Evolutionary conservation across 75 land plant species (phyloP), one percentile per base, ranked within the genome.

Genomic region (Adiantum capillusveneris): DNA sequence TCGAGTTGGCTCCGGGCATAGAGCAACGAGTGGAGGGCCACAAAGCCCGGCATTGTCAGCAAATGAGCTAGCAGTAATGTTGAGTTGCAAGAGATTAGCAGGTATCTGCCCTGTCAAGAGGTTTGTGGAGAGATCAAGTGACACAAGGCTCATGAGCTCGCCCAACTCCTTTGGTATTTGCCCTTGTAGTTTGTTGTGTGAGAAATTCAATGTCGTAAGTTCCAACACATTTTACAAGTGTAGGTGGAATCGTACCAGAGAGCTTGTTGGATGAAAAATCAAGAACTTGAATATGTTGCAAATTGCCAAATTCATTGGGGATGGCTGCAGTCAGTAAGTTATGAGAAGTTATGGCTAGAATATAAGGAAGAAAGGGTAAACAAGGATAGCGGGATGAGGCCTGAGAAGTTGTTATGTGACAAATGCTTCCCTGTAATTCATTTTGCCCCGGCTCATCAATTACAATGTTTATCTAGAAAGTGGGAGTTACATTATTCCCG

Each of bases 51-150:
- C 7, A 9, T 34, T 34, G 37, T 34, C 9, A 5, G 37, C 37
- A 34, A 34, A 34, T 34, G 37, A 34, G 37, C 7, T 5, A 5
- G 37, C 37, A 5, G 7, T 9, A 5, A 34, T 34, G 7, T 34
- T 34, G 37, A 73, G 25, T 25, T 3, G 29, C 21, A 67, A 70
- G 9, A 81, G 22, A 17, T 2, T 17, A 46, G 22, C 2, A 24
- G 84, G 86, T 7, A 83, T 21, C 41, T 60, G 64, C 12, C 86
- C 86, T 20, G 65, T 72, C 25, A 81, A 58, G 25, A 17, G 46
- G 34, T 82, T 82, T 6, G 61, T 53, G 6, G 74, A 75, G 16
- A 81, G 66, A 25, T 81, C 77, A 18, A 81, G 60, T 66, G 78
- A 78, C 30, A 69, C 76, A 39, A 84, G 55, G 16, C 27, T 36